Conservation (phyloP, 768 basidiomycete genomes). For the Calocybe indica region DNA sequence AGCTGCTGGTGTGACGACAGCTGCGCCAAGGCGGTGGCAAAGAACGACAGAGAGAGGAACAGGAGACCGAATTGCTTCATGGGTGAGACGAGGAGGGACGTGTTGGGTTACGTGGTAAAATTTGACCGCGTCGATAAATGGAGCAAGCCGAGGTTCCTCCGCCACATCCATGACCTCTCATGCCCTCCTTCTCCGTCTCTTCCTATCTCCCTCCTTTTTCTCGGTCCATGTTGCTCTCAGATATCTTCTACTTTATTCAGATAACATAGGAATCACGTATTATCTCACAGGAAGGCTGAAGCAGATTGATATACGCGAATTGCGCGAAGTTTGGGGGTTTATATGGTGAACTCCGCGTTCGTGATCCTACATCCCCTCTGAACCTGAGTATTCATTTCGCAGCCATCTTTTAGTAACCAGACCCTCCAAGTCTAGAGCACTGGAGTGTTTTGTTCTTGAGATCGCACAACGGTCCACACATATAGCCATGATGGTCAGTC, state of each 20-base stretch:
- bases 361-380: conserved; percentile 11
- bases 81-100: conserved; percentile 9
- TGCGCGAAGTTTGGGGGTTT: conserved; percentile 86
- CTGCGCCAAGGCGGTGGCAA: conserved; percentile 20
- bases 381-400: conserved; percentile 7
- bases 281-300: conserved; percentile 76
- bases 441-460: conserved; percentile 92
- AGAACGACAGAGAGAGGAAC: conserved; percentile 21
- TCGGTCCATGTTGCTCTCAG: conserved; percentile 89
- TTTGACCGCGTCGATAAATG: conserved; percentile 12
- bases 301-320: conserved; percentile 60
- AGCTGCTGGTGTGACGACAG: conserved; percentile 49
- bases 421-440: conserved; percentile 84
- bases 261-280: conserved; percentile 90
- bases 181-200: conserved; percentile 85
- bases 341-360: conserved; percentile 52
- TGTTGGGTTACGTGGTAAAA: conserved; percentile 21
- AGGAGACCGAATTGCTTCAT: conserved; percentile 22
- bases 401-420: conserved; percentile 94
- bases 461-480: conserved; percentile 88
- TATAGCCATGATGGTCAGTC: conserved; percentile 88
- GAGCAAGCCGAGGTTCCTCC: conserved; percentile 6
- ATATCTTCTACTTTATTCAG: conserved; percentile 75
- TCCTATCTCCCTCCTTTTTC: conserved; percentile 90
- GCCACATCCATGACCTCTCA: conserved; percentile 51